Conservation (phyloP, 129 eudicot species). For the Sambucus nigra region DNA sequence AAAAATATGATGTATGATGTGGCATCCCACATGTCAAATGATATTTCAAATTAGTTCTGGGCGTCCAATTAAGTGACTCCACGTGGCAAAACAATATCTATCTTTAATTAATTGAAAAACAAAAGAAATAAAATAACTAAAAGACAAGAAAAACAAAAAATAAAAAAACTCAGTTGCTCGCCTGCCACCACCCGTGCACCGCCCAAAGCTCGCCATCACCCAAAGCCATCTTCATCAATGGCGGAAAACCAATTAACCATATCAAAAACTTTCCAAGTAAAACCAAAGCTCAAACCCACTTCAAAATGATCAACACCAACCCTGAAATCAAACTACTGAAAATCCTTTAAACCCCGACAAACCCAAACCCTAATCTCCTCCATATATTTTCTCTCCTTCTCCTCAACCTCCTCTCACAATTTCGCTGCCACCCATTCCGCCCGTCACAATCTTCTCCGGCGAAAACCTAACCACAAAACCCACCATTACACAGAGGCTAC, state of each 20-base stretch:
- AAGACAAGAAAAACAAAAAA: too few relatives aligned
- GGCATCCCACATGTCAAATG: too few relatives aligned
- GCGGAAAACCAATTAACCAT: constrained; percentile 23
- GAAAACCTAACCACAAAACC: constrained; percentile 43
- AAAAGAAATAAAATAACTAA: too few relatives aligned
- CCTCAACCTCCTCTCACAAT: constrained; percentile 48
- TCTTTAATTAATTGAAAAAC: too few relatives aligned
- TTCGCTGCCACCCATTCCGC: constrained; percentile 77
- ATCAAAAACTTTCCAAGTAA: constrained; percentile 35
- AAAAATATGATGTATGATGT: too few relatives aligned
- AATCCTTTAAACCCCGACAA: constrained; percentile 35
- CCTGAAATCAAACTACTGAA: constrained; percentile 84
- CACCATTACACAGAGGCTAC: constrained; percentile 52
- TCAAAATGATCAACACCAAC: constrained; percentile 43
- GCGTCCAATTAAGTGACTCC: too few relatives aligned
- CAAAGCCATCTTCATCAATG: constrained; percentile 31
- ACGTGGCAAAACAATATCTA: too few relatives aligned
- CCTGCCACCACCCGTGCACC: too few relatives aligned
- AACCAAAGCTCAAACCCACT: constrained; percentile 57
- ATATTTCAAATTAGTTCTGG: too few relatives aligned
- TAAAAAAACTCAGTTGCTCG: too few relatives aligned
- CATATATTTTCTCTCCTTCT: constrained; percentile 46
- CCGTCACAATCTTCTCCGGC: constrained; percentile 45
- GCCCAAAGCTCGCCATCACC: too few relatives aligned
- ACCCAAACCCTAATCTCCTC: constrained; percentile 47